Evolutionary conservation across 2,329 filamentous ascomycete species (phyloP).

Genomic region (Diaporthe citri): DNA sequence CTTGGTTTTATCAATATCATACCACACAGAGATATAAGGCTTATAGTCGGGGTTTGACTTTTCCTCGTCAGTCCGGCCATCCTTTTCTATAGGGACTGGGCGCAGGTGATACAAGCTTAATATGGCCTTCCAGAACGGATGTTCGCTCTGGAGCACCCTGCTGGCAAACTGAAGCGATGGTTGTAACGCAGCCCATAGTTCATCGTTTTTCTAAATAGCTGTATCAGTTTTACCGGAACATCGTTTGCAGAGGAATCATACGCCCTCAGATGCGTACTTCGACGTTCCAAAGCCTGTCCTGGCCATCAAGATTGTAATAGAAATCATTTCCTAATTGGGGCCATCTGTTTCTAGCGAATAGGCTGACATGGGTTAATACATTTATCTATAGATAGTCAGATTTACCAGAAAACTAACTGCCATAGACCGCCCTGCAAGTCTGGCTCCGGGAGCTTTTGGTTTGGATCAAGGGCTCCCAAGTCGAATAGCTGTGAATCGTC

Average conservation of each 20-base stretch:
- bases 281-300: neutral
- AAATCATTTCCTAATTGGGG: neutral
- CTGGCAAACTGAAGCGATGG: neutral
- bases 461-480: neutral
- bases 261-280: neutral
- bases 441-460: neutral
- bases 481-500: neutral
- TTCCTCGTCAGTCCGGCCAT: neutral
- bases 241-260: neutral
- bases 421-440: neutral
- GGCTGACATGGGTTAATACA: neutral
- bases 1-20: neutral
- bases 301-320: neutral
- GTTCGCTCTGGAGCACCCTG: neutral
- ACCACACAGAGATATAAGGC: neutral
- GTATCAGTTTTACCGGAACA: neutral
- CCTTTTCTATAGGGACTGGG: neutral
- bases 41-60: neutral
- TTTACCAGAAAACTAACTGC: neutral
- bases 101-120: conserved; percentile 3
- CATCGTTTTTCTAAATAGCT: neutral
- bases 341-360: neutral
- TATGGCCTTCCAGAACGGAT: conserved; percentile 12
- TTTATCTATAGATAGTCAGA: neutral
- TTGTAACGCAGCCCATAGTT: neutral